Evolutionary conservation across 2,329 filamentous ascomycete genomes (phyloP).

Genomic region (Thermothelomyces thermophilus): DNA sequence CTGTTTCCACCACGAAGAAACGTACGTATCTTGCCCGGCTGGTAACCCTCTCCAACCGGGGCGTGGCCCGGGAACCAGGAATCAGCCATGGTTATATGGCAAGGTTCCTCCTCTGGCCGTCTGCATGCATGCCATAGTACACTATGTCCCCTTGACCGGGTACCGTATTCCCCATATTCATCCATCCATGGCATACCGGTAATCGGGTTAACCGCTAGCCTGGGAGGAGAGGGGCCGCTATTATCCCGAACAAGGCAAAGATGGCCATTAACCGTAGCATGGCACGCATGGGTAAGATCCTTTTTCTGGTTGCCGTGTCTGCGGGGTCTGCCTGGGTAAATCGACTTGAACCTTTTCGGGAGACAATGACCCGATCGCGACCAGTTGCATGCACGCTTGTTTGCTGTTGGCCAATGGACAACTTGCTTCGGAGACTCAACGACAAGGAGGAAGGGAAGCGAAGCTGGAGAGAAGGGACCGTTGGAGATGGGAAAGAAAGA

Average conservation of each 20-base stretch:
- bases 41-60: background rate
- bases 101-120: background rate
- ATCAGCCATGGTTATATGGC: background rate
- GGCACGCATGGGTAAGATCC: constrained; percentile 9
- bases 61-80: background rate
- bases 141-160: background rate
- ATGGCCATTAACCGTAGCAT: constrained; percentile 15
- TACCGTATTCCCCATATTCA: constrained; percentile 1
- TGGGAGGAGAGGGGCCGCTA: constrained; percentile 5
- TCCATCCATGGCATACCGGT: background rate
- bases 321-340: constrained; percentile 11
- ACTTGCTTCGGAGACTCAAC: too few species aligned
- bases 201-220: constrained; percentile 8
- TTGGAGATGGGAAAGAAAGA: too few species aligned
- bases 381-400: too few species aligned
- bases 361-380: constrained; percentile 10
- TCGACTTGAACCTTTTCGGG: constrained; percentile 2
- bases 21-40: too few species aligned
- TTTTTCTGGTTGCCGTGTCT: background rate
- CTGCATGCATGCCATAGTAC: background rate
- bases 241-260: constrained; percentile 8
- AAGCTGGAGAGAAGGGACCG: too few species aligned
- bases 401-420: too few species aligned
- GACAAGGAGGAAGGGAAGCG: too few species aligned
- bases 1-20: background rate